phyloP scores from a whole-genome alignment of 2,329 filamentous ascomycete species.

The Paecilomyces dactylethromorphus region DNA sequence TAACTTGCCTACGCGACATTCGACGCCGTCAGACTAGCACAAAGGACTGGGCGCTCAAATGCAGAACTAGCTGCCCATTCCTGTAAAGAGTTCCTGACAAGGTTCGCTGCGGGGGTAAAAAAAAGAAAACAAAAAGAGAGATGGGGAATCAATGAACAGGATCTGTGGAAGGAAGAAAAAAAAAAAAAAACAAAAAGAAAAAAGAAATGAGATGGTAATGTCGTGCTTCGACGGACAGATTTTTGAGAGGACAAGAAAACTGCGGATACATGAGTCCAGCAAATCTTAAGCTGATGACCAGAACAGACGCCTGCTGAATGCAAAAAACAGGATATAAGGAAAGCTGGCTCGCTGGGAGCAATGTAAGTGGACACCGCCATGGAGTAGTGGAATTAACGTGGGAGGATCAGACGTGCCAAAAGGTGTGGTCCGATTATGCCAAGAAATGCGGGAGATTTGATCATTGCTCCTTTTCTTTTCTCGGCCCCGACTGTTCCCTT shows the following conservation, averaged over 20 bases:
- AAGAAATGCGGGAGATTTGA: conserved; percentile 3
- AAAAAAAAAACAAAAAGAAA: conserved; percentile 3
- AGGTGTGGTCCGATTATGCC: conserved; percentile 7
- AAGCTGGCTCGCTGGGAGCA: conserved; percentile 20
- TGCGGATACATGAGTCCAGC: conserved; percentile 24
- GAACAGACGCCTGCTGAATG: conserved; percentile 33
- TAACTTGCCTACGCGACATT: conserved; percentile 13
- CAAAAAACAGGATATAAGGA: conserved; percentile 23
- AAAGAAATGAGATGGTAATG: conserved; percentile 4
- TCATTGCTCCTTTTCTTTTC: conserved; percentile 5
- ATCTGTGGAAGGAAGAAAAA: conserved; percentile 3
- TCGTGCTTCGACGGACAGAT: background rate
- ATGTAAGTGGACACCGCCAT: conserved; percentile 9
- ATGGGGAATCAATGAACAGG: conserved; percentile 2
- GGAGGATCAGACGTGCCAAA: conserved; percentile 1
- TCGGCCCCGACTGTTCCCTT: conserved; percentile 4
- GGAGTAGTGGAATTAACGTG: conserved; percentile 3
- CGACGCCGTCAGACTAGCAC: conserved; percentile 11
- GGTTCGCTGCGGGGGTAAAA: background rate
- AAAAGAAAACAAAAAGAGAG: background rate
- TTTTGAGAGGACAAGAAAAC: conserved; percentile 10
- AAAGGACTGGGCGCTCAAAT: conserved; percentile 9
- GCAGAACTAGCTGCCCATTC: background rate
- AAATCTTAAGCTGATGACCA: conserved; percentile 23
- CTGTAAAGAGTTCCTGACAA: background rate